A percentile compares a stretch with the other conserved stretches of the same genome.
Conservation (phyloP, 2,329 filamentous ascomycete genomes). For the Graphium sp. region DNA sequence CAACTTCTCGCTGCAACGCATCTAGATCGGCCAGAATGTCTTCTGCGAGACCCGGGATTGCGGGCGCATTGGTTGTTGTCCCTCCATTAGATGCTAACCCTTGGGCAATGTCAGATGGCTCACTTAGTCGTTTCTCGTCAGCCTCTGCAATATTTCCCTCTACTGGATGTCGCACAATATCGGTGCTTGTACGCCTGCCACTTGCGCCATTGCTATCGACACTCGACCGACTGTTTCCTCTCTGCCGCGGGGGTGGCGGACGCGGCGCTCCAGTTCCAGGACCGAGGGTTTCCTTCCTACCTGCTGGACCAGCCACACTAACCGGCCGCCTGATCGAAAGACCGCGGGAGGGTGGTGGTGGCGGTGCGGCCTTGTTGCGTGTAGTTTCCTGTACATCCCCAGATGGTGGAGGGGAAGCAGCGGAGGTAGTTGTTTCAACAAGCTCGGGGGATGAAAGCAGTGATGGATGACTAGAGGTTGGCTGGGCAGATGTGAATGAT, state of each 20-base stretch:
- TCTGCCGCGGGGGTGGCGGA: conserved; percentile 27
- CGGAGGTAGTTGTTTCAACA: not conserved
- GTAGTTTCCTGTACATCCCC: not conserved
- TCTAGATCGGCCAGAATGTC: conserved; percentile 60
- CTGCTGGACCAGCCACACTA: conserved; percentile 1
- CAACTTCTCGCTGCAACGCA: conserved; percentile 59
- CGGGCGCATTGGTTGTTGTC: too few relatives aligned
- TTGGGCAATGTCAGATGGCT: too few relatives aligned
- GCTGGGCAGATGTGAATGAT: conserved; percentile 1
- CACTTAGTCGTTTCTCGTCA: too few relatives aligned
- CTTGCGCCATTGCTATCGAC: too few relatives aligned
- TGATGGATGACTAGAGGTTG: conserved; percentile 1
- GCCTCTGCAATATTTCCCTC: too few relatives aligned
- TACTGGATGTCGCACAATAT: too few relatives aligned
- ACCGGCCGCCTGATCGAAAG: conserved; percentile 21
- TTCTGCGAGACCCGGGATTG: conserved; percentile 18
- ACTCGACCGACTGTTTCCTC: conserved; percentile 27
- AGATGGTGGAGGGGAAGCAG: not conserved
- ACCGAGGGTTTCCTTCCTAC: conserved; percentile 1
- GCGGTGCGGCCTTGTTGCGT: conserved; percentile 10
- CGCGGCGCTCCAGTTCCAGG: conserved; percentile 22
- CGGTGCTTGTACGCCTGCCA: conserved; percentile 15
- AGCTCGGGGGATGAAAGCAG: not conserved
- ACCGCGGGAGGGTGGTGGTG: conserved; percentile 27
- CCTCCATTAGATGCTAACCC: too few relatives aligned